phyloP scores from a whole-genome alignment of 495 filamentous ascomycete species.

The Neurospora sp. region DNA sequence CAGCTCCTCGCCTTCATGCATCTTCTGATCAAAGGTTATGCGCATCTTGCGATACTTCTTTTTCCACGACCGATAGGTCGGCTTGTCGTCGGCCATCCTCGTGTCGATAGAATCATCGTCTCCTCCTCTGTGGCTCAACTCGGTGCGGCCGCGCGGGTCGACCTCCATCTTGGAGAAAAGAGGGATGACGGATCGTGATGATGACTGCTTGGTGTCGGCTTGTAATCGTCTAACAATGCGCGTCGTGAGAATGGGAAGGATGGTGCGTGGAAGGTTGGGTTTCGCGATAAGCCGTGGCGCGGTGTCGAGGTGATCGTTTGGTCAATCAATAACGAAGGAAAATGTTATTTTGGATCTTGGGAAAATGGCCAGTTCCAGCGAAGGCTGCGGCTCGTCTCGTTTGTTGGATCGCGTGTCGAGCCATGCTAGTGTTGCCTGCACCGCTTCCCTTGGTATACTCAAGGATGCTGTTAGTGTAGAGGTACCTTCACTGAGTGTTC shows the following conservation, averaged over 20 bases:
- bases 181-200: neutral
- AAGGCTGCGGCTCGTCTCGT: neutral
- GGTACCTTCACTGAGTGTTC: neutral
- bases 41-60: slow-evolving; percentile 96
- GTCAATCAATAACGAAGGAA: neutral
- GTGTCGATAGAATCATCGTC: slow-evolving; percentile 26
- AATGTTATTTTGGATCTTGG: neutral
- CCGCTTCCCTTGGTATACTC: neutral
- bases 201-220: neutral
- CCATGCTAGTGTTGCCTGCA: neutral
- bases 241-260: neutral
- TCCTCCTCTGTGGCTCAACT: slow-evolving; percentile 16
- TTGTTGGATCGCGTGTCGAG: neutral
- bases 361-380: neutral
- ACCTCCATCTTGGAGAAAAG: slow-evolving; percentile 14
- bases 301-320: neutral
- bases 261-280: neutral
- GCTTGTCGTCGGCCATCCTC: slow-evolving; percentile 25
- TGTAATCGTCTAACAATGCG: neutral
- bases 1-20: slow-evolving; percentile 67
- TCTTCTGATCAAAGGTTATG: slow-evolving; percentile 70
- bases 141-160: slow-evolving; percentile 13
- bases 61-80: slow-evolving; percentile 44
- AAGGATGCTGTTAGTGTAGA: neutral
- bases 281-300: neutral